Percentiles rank a stretch among this genome's conserved stretches.
Conservation (phyloP, 352 stramenopile genomes). For the Thraustochytrium striatum region DNA sequence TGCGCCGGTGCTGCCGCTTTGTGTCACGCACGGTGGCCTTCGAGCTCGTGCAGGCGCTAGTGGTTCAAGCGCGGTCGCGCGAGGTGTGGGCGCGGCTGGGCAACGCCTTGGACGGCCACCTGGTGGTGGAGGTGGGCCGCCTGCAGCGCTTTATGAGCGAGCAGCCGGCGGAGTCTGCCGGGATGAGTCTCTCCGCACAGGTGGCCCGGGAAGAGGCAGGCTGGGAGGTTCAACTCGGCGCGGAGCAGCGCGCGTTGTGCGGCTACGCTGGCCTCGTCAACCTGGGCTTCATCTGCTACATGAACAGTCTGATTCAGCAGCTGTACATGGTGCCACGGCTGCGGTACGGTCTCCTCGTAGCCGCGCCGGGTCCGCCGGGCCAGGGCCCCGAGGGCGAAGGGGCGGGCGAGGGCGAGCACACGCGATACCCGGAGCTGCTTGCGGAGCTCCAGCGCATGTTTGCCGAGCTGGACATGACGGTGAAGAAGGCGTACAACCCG, state of each 20-base stretch:
- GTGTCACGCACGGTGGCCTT: background rate
- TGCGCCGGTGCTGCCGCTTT: background rate
- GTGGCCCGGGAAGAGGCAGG: background rate
- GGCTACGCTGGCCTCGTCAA: constrained; percentile 55
- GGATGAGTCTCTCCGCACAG: background rate
- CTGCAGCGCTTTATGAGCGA: too few relatives aligned
- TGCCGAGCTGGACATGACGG: constrained; percentile 43
- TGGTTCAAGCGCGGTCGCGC: background rate
- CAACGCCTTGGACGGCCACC: too few relatives aligned
- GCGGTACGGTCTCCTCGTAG: constrained; percentile 43
- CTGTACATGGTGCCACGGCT: constrained; percentile 55
- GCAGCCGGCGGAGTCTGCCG: too few relatives aligned
- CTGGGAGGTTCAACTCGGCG: constrained; percentile 18
- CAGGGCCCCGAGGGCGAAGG: background rate
- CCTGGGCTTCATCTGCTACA: constrained; percentile 59
- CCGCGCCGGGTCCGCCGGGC: background rate
- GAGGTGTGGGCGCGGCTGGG: too few relatives aligned
- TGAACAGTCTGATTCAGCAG: constrained; percentile 59
- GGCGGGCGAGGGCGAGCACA: background rate
- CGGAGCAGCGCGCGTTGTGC: constrained; percentile 21
- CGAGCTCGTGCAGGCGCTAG: background rate
- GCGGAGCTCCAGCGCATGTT: constrained; percentile 59
- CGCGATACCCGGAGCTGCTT: constrained; percentile 41
- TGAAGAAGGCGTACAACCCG: constrained; percentile 52
- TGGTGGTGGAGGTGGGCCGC: too few relatives aligned